Base-by-base conservation (phyloP, 1,139 yeast species). In the Schizosaccharomyces versatilis region DNA sequence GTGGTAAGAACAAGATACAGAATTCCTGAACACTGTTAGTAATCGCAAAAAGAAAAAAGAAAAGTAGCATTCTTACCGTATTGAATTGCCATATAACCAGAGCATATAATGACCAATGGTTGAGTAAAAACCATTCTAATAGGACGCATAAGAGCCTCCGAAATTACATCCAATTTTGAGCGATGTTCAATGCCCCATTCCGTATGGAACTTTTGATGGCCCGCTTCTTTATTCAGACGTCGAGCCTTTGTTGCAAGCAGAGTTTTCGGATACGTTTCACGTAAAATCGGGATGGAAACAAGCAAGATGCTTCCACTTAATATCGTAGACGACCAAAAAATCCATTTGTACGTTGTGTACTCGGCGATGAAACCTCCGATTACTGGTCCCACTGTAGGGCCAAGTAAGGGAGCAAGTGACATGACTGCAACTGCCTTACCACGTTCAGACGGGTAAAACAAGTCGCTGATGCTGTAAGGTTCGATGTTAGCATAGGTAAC, bases 211-310 rank as follows among this genome's bases (percentile, higher is more conserved):
- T 49, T 39, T 9, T 36, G 6, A 1, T 36, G 19, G 7, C n/a
- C 19, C 10, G 19, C 42, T 12, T 12, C 15, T 17, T 39, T 38
- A 7, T 49, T 49, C 6, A 49, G 52, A 12, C 12, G 36, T 14
- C 42, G 15, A 14, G 95, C 95, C 64, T 85, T 76, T 54, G 68
- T 74, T 65, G 80, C 82, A 62, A 86, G 73, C 57, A 85, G 80
- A 5, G 82, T 86, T 6, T 94, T 90, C 9, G 93, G 88, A 67
- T 84, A 86, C 32, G 96, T 86, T 70, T 88, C 97, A 8, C 94
- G 94, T 64, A 78, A 69, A 54, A 69, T 53, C 7, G 65, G 66
- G 63, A 77, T 77, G 52, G 78, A 74, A 0, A 81, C 78, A 0
- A 80, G 79, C 0, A 83, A 81, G 1, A 81, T 81, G 51, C 78